Conservation (phyloP, 2,329 filamentous ascomycete genomes). For the Colletotrichum cuscutae region DNA sequence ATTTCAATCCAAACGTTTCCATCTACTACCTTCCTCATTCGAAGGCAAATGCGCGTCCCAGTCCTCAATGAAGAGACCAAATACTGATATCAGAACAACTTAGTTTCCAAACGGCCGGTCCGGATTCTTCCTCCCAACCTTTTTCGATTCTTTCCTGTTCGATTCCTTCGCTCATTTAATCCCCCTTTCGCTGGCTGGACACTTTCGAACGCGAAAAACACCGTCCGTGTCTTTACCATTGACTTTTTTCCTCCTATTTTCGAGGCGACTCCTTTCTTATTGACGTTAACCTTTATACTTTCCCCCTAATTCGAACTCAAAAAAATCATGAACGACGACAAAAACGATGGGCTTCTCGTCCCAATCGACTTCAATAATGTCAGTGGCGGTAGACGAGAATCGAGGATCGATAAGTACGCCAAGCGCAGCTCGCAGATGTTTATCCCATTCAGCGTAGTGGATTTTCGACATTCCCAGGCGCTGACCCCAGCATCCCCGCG, state of each 20-base stretch:
- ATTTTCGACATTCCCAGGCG: background rate
- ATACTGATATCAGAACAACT: background rate
- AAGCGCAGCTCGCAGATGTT: slow-evolving; percentile 16
- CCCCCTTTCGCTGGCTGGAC: background rate
- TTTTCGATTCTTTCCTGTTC: background rate
- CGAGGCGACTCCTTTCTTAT: background rate
- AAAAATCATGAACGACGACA: background rate
- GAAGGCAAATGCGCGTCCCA: background rate
- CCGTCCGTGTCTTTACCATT: background rate
- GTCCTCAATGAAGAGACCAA: background rate
- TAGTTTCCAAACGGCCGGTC: background rate
- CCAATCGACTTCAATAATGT: background rate
- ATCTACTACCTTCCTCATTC: background rate
- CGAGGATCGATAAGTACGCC: slow-evolving; percentile 12
- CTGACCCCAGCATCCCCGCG: background rate
- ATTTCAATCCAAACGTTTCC: background rate
- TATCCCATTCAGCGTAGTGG: slow-evolving; percentile 4
- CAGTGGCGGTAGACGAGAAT: slow-evolving; percentile 2
- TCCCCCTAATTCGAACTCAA: background rate
- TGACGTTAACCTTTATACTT: background rate
- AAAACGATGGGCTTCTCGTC: background rate
- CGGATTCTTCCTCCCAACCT: background rate
- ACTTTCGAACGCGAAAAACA: background rate
- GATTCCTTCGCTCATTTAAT: background rate
- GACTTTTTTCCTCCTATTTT: background rate